These are phyloP conservation scores for Fusarium oligoseptatum DNA, from an alignment of 2,329 filamentous ascomycete species.

Conservation along the genomic window DNA sequence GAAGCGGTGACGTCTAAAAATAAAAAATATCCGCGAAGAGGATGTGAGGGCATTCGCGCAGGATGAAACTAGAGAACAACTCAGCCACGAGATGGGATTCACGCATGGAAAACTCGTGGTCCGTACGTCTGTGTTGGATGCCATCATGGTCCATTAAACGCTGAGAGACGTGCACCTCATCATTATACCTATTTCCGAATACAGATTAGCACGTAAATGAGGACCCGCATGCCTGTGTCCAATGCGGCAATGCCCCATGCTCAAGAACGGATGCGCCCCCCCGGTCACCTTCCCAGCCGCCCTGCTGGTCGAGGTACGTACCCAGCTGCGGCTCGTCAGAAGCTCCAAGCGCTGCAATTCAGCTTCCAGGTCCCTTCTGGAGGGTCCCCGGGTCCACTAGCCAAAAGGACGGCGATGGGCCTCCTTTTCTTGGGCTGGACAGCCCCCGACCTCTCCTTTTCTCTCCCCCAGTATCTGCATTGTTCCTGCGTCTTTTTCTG, in stretches of 20 bases:
- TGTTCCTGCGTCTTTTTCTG: constrained; percentile 15
- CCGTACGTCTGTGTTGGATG: constrained; percentile 2
- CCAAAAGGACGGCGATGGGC: constrained; percentile 39
- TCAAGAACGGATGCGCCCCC: constrained; percentile 29
- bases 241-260: constrained; percentile 27
- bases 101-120: constrained; percentile 1
- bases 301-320: constrained; percentile 30
- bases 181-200: constrained; percentile 9
- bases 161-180: constrained; percentile 21
- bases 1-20: constrained; percentile 19
- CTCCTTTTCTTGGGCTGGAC: constrained; percentile 40
- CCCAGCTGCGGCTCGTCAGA: not conserved
- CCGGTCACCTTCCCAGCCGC: constrained; percentile 34
- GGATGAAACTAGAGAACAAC: not conserved
- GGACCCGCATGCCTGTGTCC: not conserved
- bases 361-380: constrained; percentile 34
- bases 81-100: constrained; percentile 6
- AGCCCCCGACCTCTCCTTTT: constrained; percentile 40
- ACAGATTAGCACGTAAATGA: constrained; percentile 17
- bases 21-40: constrained; percentile 14
- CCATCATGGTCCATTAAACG: constrained; percentile 8
- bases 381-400: constrained; percentile 38
- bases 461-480: constrained; percentile 18
- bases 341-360: constrained; percentile 33
- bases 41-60: not conserved